phyloP scores from a whole-genome alignment of 78 protist genomes.

The Pigoraptor vietnamica region DNA sequence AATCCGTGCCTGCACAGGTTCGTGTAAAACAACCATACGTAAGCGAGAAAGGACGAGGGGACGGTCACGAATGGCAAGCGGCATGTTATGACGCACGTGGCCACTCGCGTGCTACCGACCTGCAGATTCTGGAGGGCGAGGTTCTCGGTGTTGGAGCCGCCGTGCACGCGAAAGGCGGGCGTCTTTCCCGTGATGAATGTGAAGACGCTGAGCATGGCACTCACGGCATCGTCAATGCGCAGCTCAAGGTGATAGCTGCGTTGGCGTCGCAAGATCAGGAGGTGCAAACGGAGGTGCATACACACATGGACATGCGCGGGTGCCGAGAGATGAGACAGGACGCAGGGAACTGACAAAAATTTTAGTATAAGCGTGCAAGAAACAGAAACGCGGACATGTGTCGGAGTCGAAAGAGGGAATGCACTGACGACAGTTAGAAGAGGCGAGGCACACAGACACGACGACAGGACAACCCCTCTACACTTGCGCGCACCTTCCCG shows the following conservation, averaged over 20 bases:
- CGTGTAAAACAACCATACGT: no score
- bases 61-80: background rate
- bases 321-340: no score
- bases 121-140: conserved; percentile 86
- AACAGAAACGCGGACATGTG: no score
- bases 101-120: conserved; percentile 34
- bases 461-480: no score
- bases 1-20: conserved; percentile 29
- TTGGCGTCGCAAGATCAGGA: background rate
- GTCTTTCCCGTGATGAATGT: background rate
- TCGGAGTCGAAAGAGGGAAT: no score
- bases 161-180: conserved; percentile 40
- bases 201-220: conserved; percentile 27
- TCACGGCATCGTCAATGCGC: conserved; percentile 42
- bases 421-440: no score
- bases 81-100: no score
- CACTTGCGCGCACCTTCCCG: conserved; percentile 14
- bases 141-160: conserved; percentile 40
- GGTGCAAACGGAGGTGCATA: no score
- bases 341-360: no score
- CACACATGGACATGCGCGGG: background rate
- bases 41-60: background rate
- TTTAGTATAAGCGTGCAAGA: no score
- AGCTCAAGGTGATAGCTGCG: background rate
- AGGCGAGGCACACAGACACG: no score